Conservation (phyloP, 306 rosid genomes). For the Malus sieversii region DNA sequence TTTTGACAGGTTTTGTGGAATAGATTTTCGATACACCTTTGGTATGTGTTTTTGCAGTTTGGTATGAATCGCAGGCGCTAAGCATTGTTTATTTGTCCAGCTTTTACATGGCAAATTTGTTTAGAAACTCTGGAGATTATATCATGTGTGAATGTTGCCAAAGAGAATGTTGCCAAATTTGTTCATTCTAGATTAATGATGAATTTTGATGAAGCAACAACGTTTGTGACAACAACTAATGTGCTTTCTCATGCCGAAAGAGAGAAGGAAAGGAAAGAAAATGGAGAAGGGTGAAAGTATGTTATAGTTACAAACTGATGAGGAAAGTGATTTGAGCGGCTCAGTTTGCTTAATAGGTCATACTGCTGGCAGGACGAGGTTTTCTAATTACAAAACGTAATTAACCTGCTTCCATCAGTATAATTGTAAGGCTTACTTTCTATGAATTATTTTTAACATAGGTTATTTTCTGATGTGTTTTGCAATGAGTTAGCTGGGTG, state of each 20-base stretch:
- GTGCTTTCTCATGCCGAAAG: neutral
- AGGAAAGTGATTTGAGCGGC: neutral
- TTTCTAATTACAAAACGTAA: neutral
- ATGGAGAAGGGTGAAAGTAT: neutral
- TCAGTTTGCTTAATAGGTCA: neutral
- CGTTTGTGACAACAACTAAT: neutral
- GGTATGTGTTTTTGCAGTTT: neutral
- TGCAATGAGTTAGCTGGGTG: neutral
- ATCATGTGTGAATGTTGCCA: neutral
- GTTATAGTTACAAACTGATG: no score
- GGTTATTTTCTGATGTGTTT: neutral
- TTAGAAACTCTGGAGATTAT: neutral
- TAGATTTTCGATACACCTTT: neutral
- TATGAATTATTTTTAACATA: neutral
- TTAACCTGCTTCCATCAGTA: neutral
- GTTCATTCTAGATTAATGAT: neutral
- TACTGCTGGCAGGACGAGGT: neutral
- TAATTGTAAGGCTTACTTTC: neutral
- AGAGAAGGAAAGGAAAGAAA: neutral
- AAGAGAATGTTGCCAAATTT: no score
- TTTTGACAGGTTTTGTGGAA: slow-evolving; percentile 4
- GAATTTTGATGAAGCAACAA: neutral
- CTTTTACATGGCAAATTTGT: neutral
- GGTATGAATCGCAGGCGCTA: neutral
- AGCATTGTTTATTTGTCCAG: neutral